Evolutionary conservation across 345 rosid species (phyloP).

Genomic region (Eucalyptus cloeziana): DNA sequence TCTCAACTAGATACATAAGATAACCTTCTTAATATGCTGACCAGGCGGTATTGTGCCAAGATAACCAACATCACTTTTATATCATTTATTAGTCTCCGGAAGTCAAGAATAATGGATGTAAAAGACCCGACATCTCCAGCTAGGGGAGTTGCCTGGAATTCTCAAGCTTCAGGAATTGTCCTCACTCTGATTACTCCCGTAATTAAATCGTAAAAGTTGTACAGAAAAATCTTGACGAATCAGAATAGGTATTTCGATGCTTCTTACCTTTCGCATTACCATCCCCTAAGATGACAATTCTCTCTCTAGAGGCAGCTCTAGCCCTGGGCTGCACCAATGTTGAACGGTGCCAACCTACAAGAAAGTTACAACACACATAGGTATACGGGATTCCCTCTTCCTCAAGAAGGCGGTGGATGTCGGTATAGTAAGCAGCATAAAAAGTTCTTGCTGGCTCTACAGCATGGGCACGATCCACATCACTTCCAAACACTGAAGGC

Average conservation of each 20-base stretch:
- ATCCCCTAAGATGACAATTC: background rate
- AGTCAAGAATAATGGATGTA: background rate
- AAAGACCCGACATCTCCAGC: background rate
- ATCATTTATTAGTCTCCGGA: background rate
- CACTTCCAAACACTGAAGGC: background rate
- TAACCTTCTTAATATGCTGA: background rate
- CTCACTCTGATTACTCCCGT: background rate
- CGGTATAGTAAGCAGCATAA: background rate
- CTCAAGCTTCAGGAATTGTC: background rate
- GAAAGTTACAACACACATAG: background rate
- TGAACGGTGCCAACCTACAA: background rate
- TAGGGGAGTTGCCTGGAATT: background rate
- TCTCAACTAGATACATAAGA: background rate
- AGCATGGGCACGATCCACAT: background rate
- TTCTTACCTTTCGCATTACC: background rate
- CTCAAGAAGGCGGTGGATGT: background rate
- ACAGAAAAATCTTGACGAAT: background rate
- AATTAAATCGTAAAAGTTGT: background rate
- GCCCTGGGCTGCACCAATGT: background rate
- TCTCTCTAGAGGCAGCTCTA: background rate
- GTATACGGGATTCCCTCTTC: slow-evolving; percentile 1
- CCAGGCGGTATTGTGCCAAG: background rate
- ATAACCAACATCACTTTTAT: background rate
- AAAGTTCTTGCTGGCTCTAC: background rate
- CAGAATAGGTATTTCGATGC: background rate